phyloP scores from a whole-genome alignment of 192 early-diverging fungal genomes.

The Coemansia sp. region DNA sequence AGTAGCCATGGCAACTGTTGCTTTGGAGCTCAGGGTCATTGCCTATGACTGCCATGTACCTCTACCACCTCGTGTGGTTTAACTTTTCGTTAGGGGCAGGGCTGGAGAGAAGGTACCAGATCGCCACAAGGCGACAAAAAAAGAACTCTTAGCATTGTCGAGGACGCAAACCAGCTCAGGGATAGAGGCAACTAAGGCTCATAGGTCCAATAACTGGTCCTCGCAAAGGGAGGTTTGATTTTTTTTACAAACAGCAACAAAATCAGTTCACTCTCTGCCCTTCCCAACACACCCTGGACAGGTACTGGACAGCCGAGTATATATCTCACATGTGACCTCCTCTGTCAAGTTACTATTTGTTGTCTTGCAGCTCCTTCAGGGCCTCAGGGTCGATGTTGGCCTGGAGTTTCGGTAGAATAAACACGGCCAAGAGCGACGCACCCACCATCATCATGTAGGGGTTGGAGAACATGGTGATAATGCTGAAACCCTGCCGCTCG shows the following conservation, averaged over 20 bases:
- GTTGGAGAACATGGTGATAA: constrained; percentile 59
- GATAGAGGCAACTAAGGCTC: too few species aligned
- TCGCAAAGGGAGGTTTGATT: too few species aligned
- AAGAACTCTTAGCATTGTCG: too few species aligned
- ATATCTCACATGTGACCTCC: background rate
- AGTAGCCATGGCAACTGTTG: background rate
- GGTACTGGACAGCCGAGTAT: background rate
- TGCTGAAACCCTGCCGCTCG: constrained; percentile 60
- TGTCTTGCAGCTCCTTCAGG: constrained; percentile 45
- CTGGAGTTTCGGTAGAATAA: constrained; percentile 64
- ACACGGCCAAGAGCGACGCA: constrained; percentile 57
- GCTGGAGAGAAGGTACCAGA: too few species aligned
- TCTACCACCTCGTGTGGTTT: background rate
- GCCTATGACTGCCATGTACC: background rate
- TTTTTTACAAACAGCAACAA: too few species aligned
- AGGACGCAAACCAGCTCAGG: too few species aligned
- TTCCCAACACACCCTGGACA: background rate
- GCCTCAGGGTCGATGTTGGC: constrained; percentile 60
- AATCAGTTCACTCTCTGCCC: background rate
- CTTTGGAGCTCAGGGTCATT: background rate
- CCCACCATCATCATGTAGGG: constrained; percentile 71
- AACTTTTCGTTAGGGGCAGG: too few species aligned
- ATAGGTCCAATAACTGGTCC: too few species aligned
- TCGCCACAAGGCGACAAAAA: too few species aligned
- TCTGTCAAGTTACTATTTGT: constrained; percentile 3